phyloP scores from a whole-genome alignment of 352 stramenopile species.

The Phytophthora citrophthora region DNA sequence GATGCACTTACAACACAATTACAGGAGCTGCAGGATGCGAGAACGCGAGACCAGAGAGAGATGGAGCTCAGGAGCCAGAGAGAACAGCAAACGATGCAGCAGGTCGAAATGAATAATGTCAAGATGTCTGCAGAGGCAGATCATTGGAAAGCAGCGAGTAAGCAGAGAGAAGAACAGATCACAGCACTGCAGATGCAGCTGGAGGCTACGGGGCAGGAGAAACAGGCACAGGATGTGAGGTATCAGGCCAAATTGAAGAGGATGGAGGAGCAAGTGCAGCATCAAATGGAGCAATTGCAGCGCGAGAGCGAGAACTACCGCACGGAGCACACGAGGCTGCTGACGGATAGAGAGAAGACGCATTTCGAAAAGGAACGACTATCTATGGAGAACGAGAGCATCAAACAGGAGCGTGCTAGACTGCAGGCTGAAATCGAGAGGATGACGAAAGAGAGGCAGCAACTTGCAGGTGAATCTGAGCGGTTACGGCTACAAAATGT shows the following conservation, averaged over 20 bases:
- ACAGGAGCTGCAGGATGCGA: slow-evolving; percentile 45
- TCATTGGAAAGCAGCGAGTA: slow-evolving; percentile 45
- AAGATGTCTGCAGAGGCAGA: slow-evolving; percentile 48
- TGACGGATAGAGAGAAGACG: slow-evolving; percentile 58
- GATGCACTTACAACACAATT: slow-evolving; percentile 30
- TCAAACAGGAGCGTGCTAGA: slow-evolving; percentile 53
- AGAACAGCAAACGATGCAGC: slow-evolving; percentile 48
- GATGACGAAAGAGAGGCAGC: slow-evolving; percentile 53
- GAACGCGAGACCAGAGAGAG: slow-evolving; percentile 36
- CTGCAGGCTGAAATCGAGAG: slow-evolving; percentile 62
- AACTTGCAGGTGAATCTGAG: slow-evolving; percentile 48
- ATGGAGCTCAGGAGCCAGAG: slow-evolving; percentile 37
- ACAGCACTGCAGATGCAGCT: slow-evolving; percentile 39
- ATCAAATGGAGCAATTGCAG: slow-evolving; percentile 55
- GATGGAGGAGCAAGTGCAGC: slow-evolving; percentile 70
- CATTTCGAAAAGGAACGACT: slow-evolving; percentile 67
- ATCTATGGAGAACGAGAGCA: slow-evolving; percentile 50
- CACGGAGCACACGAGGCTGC: slow-evolving; percentile 49
- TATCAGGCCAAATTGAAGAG: slow-evolving; percentile 57
- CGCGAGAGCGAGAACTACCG: slow-evolving; percentile 67
- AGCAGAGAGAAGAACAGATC: slow-evolving; percentile 59
- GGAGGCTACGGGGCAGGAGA: slow-evolving; percentile 51
- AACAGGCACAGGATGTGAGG: slow-evolving; percentile 46
- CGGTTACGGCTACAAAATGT: slow-evolving; percentile 57
- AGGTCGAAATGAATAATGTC: slow-evolving; percentile 39